These are phyloP conservation scores for Castanospermum australe DNA, from an alignment of 306 rosid genomes.

Conservation along the genomic window DNA sequence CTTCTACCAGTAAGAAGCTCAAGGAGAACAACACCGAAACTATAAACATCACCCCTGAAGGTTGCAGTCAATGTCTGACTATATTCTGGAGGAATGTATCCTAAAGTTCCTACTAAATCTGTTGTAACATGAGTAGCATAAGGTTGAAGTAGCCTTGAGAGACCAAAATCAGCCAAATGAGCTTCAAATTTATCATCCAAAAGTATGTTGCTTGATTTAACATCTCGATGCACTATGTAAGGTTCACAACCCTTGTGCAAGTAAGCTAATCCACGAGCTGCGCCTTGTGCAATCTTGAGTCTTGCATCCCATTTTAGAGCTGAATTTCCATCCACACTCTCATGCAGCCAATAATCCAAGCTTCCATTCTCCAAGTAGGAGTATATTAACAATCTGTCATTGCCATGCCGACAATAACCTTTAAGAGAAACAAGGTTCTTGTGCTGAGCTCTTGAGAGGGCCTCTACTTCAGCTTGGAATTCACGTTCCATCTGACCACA, in stretches of 20 bases:
- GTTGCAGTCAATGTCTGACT: constrained; percentile 74
- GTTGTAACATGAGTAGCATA: constrained; percentile 81
- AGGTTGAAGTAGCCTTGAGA: constrained; percentile 69
- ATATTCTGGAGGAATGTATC: constrained; percentile 84
- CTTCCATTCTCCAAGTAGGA: constrained; percentile 89
- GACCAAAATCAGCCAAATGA: constrained; percentile 83
- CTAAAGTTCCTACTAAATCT: constrained; percentile 76
- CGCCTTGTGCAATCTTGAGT: constrained; percentile 72
- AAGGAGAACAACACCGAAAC: constrained; percentile 84
- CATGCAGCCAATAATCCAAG: constrained; percentile 85
- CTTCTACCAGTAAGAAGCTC: constrained; percentile 75
- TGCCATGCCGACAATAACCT: constrained; percentile 70
- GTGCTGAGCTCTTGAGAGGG: constrained; percentile 88
- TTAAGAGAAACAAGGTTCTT: constrained; percentile 79
- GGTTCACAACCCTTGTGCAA: constrained; percentile 77
- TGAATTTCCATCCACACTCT: constrained; percentile 52
- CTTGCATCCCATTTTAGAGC: constrained; percentile 67
- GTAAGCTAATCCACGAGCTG: constrained; percentile 74
- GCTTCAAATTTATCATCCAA: constrained; percentile 67
- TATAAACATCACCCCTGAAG: constrained; percentile 73
- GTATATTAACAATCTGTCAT: constrained; percentile 69
- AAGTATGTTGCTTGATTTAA: constrained; percentile 82
- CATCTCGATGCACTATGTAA: constrained; percentile 70
- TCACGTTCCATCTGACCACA: constrained; percentile 89
- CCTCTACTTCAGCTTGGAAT: constrained; percentile 87